phyloP scores from a whole-genome alignment of 1,284 basidiomycete species.

The Cryptococcus deneoformans region DNA sequence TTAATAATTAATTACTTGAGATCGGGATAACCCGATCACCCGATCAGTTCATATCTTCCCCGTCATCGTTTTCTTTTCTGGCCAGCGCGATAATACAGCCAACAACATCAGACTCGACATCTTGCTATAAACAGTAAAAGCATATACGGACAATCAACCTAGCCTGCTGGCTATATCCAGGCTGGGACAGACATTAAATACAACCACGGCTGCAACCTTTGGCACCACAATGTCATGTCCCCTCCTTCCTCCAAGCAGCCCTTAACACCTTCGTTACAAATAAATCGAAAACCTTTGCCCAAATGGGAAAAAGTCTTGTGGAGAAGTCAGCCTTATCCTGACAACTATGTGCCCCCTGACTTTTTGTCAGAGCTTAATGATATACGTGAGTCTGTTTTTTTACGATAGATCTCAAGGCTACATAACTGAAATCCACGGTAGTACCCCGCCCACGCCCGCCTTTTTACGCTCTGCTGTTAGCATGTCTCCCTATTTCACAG shows the following conservation, averaged over 20 bases:
- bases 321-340: slow-evolving; percentile 71
- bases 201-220: no score
- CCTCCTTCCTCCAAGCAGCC: slow-evolving; percentile 1
- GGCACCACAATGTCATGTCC: slow-evolving; percentile 9
- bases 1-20: neutral
- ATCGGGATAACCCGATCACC: neutral
- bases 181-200: neutral
- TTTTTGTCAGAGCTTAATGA: slow-evolving; percentile 74
- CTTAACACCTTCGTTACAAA: neutral
- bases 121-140: no score
- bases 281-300: neutral
- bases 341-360: slow-evolving; percentile 76
- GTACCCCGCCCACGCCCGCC: slow-evolving; percentile 49
- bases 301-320: slow-evolving; percentile 82
- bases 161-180: no score
- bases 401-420: neutral
- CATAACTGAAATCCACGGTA: slow-evolving; percentile 5
- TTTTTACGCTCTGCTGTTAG: slow-evolving; percentile 65
- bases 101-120: neutral
- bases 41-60: neutral
- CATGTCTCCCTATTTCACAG: slow-evolving; percentile 78
- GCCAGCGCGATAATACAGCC: neutral
- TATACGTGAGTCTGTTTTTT: slow-evolving; percentile 61
- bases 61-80: neutral
- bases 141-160: no score